A percentile compares a stretch with the other conserved stretches of the same genome.
These are phyloP conservation scores for Kazachstania sp. DNA, from an alignment of 1,139 yeast genomes.

Conservation along the genomic window DNA sequence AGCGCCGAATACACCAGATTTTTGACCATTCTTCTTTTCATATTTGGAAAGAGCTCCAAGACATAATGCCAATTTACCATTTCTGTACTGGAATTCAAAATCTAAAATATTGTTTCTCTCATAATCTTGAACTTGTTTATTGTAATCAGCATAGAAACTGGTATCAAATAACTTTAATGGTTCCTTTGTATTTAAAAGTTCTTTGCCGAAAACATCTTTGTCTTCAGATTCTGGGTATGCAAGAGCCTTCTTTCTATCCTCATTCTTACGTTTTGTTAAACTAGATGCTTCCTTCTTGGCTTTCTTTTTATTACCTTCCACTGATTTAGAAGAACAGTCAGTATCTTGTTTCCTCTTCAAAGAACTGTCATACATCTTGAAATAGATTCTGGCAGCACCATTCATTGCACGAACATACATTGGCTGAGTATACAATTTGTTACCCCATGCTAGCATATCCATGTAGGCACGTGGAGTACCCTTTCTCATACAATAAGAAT, in stretches of 20 bases:
- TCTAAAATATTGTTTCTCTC: conserved; percentile 35
- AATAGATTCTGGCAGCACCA: conserved; percentile 56
- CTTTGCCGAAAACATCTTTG: conserved; percentile 39
- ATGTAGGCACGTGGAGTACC: conserved; percentile 85
- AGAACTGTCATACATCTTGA: conserved; percentile 35
- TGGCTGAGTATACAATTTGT: conserved; percentile 58
- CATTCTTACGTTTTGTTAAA: conserved; percentile 33
- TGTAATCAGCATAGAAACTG: conserved; percentile 33
- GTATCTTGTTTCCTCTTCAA: conserved; percentile 22
- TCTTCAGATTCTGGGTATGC: conserved; percentile 34
- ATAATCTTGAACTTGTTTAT: conserved; percentile 29
- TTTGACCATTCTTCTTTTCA: conserved; percentile 11
- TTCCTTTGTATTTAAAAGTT: conserved; percentile 30
- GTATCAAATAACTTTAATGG: conserved; percentile 37
- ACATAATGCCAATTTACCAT: conserved; percentile 41
- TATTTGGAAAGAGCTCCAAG: conserved; percentile 36
- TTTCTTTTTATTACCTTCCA: conserved; percentile 28
- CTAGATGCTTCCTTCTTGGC: conserved; percentile 35
- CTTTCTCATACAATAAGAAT: conserved; percentile 79
- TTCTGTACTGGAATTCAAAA: conserved; percentile 37
- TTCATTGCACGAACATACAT: conserved; percentile 59
- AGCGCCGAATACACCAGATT: conserved; percentile 20
- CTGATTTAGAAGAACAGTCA: conserved; percentile 14
- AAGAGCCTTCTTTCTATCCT: conserved; percentile 32
- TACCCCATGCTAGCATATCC: conserved; percentile 75